Base-by-base conservation (phyloP, 495 filamentous ascomycete species). In the Bryoglossum gracile region DNA sequence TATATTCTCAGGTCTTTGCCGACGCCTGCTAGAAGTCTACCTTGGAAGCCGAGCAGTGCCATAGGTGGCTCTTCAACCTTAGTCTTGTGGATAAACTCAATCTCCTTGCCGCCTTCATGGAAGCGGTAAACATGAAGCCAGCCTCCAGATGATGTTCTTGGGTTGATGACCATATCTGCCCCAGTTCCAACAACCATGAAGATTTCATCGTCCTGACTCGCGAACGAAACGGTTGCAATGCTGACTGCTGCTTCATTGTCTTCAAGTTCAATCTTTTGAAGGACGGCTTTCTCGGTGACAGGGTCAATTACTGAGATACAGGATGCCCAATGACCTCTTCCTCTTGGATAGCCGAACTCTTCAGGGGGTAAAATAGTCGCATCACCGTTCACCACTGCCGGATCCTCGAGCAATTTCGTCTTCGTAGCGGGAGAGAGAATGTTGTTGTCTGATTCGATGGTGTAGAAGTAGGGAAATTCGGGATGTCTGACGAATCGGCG, bases 41-140 rank as follows among this genome's bases (percentile, higher is more conserved):
- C 94, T 66, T 99, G 91, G 72, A 97, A 99, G 14, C 79, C 78
- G 22, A 91, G 77, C 4, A 99, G 74, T 16, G 94, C 94, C 53
- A 89, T 81, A 1, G 94, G 89, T 1, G 90, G 89, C 44, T 88
- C 80, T 48, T 94, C 87, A 11, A 94, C 74, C 57, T 84, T 86
- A 5, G 94, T 97, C 65, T 96, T 96, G 68, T 97, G 94, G 50
- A 94, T 90, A 51, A 96, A 91, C 57, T 95, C 89, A 19, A 99
- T 74, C 46, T 84, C 80, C 51, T 77, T 79, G 37, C 94, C 94
- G 54, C 90, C 80, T 24, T 90, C 83, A 21, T 85, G 77, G 70
- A 97, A 90, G 28, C 89, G 81, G 66, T 95, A 99, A 39, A 97
- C 84, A 56, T 95, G 88, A 24, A 99, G 87, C 58, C 82, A 95